phyloP scores from a whole-genome alignment of 208 protist species.

The Porcisia deanei region DNA sequence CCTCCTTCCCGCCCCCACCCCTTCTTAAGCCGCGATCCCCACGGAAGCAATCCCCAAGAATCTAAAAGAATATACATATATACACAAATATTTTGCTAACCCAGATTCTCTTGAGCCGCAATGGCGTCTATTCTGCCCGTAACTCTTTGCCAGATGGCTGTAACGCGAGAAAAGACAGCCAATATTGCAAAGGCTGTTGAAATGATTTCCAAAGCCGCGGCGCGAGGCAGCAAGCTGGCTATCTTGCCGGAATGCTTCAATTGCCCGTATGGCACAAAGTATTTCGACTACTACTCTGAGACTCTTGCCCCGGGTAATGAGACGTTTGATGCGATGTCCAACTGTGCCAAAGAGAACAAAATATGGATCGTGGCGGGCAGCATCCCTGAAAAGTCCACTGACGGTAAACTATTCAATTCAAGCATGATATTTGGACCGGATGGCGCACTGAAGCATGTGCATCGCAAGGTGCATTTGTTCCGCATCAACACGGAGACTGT shows the following conservation, averaged over 20 bases:
- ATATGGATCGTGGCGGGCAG: conserved; percentile 93
- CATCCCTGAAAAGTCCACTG: conserved; percentile 89
- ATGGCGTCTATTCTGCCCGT: conserved; percentile 62
- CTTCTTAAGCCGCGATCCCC: neutral
- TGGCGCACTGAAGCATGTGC: conserved; percentile 87
- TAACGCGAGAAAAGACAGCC: conserved; percentile 61
- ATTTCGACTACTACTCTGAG: conserved; percentile 96
- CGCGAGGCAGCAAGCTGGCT: conserved; percentile 83
- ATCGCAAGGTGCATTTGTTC: conserved; percentile 97
- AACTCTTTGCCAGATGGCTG: conserved; percentile 90
- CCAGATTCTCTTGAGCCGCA: neutral
- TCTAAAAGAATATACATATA: neutral
- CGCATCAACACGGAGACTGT: conserved; percentile 96
- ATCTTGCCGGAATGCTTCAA: conserved; percentile 96
- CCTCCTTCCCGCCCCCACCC: too few species aligned
- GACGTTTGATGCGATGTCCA: conserved; percentile 78
- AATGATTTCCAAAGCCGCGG: conserved; percentile 75
- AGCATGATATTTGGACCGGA: conserved; percentile 91
- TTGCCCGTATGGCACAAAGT: conserved; percentile 94
- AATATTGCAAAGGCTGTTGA: conserved; percentile 85
- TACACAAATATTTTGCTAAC: neutral
- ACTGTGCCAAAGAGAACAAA: conserved; percentile 62
- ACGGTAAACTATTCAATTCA: conserved; percentile 95
- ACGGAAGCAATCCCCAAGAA: conserved; percentile 1
- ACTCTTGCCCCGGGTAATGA: conserved; percentile 54